A percentile compares a stretch with the other conserved stretches of the same genome.
Evolutionary conservation across 169 alveolate species (phyloP).

Genomic region (Cryptosporidium meleagridis): DNA sequence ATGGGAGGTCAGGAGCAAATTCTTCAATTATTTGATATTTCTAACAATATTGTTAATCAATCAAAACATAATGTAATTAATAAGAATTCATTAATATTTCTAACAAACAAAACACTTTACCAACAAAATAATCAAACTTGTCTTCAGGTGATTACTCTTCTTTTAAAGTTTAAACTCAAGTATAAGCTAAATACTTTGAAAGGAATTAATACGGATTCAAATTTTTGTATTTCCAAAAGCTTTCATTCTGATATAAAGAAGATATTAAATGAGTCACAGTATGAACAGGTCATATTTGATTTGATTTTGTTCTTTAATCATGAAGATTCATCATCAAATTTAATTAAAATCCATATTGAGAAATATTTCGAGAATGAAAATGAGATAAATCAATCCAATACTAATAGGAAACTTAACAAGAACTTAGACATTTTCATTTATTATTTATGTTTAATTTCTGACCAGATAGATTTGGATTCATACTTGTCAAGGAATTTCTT

Average conservation of each 20-base stretch:
- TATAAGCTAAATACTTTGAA: no score
- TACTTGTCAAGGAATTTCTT: neutral
- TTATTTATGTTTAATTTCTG: neutral
- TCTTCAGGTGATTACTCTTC: conserved; percentile 1
- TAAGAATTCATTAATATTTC: conserved; percentile 18
- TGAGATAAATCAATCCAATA: neutral
- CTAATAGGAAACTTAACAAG: neutral
- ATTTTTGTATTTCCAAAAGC: no score
- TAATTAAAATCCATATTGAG: neutral
- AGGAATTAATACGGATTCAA: no score
- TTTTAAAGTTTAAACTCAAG: neutral
- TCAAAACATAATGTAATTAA: neutral
- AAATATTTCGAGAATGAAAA: neutral
- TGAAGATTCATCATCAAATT: neutral
- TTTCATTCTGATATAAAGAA: neutral
- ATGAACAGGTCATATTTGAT: neutral
- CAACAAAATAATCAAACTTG: conserved; percentile 19
- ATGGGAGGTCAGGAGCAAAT: conserved; percentile 68
- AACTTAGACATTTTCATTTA: neutral
- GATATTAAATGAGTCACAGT: neutral
- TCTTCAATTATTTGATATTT: conserved; percentile 10
- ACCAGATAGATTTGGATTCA: neutral
- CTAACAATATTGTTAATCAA: neutral
- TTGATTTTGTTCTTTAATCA: conserved; percentile 14
- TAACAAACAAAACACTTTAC: conserved; percentile 34